These are phyloP conservation scores for Tuber calosporum DNA, from an alignment of 495 filamentous ascomycete species.

Conservation along the genomic window DNA sequence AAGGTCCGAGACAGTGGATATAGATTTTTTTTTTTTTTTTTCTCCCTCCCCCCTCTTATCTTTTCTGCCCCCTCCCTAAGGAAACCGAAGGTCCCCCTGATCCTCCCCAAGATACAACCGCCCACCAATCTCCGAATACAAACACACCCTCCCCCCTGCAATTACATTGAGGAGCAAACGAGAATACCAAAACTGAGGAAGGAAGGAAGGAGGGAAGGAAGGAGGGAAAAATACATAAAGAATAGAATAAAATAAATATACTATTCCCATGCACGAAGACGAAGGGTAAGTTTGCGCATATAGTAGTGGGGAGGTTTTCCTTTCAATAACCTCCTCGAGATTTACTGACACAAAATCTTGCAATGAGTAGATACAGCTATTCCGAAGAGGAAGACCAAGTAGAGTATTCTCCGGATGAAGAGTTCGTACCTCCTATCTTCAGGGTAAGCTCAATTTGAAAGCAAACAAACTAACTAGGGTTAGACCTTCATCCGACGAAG, in stretches of 20 bases:
- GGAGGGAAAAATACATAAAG: neutral
- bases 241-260: neutral
- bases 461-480: neutral
- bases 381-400: neutral
- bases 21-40: neutral
- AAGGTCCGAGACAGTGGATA: neutral
- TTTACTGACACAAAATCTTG: neutral
- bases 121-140: neutral
- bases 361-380: neutral
- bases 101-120: neutral
- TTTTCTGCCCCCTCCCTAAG: neutral
- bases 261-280: neutral
- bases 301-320: neutral
- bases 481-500: constrained; percentile 14
- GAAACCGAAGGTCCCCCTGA: neutral
- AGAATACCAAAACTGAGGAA: neutral
- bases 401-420: neutral
- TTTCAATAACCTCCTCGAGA: neutral
- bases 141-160: neutral
- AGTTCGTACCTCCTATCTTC: neutral
- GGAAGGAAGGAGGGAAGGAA: no score
- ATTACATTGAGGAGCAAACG: neutral
- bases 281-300: neutral
- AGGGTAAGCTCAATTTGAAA: neutral
- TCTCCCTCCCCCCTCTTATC: neutral